Evolutionary conservation across 2,329 filamentous ascomycete genomes (phyloP).

Genomic region (Pezicula carpinea): DNA sequence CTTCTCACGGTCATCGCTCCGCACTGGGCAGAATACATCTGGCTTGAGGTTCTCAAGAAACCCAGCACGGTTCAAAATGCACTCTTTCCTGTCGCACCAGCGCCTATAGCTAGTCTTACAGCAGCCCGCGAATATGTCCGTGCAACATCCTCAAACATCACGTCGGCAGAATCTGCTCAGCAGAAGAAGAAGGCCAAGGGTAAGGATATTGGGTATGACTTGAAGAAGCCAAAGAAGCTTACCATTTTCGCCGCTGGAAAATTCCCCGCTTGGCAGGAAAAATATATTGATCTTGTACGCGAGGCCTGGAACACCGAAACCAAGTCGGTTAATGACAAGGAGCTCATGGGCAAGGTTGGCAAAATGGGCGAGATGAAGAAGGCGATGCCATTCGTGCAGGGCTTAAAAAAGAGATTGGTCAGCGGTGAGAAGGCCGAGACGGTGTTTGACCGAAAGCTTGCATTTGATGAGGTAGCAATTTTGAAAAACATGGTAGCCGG

Average conservation of each 20-base stretch:
- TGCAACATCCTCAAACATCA: conserved; percentile 68
- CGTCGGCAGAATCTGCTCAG: conserved; percentile 76
- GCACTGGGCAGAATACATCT: conserved; percentile 93
- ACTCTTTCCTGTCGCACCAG: conserved; percentile 65
- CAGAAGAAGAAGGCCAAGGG: conserved; percentile 91
- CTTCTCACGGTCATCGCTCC: conserved; percentile 81
- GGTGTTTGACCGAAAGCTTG: conserved; percentile 79
- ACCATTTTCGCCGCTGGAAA: conserved; percentile 76
- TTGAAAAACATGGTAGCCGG: conserved; percentile 74
- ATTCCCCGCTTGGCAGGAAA: conserved; percentile 88
- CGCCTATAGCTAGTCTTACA: conserved; percentile 61
- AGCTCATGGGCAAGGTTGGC: conserved; percentile 69
- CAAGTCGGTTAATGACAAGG: conserved; percentile 72
- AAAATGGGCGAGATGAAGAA: conserved; percentile 93
- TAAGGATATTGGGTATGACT: conserved; percentile 80
- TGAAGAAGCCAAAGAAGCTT: conserved; percentile 86
- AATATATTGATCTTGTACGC: conserved; percentile 77
- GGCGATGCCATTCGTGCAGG: conserved; percentile 94
- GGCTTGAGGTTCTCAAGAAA: conserved; percentile 84
- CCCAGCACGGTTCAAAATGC: conserved; percentile 73
- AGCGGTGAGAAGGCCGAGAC: conserved; percentile 59
- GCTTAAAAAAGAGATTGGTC: conserved; percentile 76
- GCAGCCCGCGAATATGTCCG: conserved; percentile 82
- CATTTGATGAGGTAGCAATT: conserved; percentile 78
- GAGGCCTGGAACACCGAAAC: conserved; percentile 61